These are phyloP conservation scores for Parathielavia hyrcaniae DNA, from an alignment of 495 filamentous ascomycete species.

Conservation along the genomic window DNA sequence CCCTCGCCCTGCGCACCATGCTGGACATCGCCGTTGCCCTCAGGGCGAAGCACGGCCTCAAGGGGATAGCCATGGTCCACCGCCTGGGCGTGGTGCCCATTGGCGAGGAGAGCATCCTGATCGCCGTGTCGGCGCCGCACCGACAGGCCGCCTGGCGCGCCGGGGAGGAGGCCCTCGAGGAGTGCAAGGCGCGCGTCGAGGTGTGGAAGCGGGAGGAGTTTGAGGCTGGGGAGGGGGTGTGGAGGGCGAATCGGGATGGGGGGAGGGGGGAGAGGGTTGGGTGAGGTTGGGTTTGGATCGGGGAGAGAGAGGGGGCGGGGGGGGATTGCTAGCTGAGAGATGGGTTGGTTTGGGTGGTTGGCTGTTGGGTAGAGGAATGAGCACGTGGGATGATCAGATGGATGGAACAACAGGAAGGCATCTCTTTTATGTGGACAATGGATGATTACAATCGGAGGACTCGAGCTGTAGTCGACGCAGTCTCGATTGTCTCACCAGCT, in stretches of 20 bases:
- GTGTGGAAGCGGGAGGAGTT: constrained; percentile 97
- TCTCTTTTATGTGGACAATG: no score
- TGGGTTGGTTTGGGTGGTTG: no score
- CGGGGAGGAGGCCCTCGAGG: constrained; percentile 84
- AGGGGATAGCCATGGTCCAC: constrained; percentile 72
- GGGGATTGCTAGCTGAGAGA: no score
- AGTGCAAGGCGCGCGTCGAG: constrained; percentile 77
- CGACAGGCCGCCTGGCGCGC: constrained; percentile 82
- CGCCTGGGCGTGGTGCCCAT: constrained; percentile 82
- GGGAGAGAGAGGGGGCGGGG: no score
- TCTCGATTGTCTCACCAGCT: no score
- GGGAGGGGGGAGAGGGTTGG: constrained; percentile 43
- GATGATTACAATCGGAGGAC: no score
- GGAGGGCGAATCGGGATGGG: constrained; percentile 88
- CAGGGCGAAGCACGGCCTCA: constrained; percentile 53
- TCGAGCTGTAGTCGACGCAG: no score
- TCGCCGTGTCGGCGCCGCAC: constrained; percentile 81
- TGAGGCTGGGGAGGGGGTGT: constrained; percentile 68
- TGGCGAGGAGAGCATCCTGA: constrained; percentile 84
- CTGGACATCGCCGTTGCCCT: constrained; percentile 57
- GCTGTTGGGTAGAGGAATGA: no score
- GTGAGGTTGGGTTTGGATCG: no score
- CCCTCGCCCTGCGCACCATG: constrained; percentile 71
- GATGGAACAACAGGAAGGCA: no score
- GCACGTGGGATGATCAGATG: no score